Evolutionary conservation across 2,329 filamentous ascomycete genomes (phyloP).

Genomic region (Pseudogymnoascus sp.): DNA sequence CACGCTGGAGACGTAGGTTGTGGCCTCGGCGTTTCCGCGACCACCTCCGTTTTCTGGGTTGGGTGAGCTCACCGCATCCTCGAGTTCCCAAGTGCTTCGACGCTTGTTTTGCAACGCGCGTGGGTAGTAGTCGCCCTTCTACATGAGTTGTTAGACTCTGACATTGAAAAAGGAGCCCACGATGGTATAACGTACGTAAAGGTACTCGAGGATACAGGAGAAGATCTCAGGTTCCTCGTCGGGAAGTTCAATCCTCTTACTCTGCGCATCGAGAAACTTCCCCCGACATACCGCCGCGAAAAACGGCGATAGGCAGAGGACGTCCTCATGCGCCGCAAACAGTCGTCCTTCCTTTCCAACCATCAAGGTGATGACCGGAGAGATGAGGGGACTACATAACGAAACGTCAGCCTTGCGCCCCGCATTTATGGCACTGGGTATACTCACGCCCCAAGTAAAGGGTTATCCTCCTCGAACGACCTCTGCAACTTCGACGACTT

Average conservation of each 20-base stretch:
- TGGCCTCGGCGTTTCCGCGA: slow-evolving; percentile 59
- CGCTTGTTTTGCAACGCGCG: slow-evolving; percentile 80
- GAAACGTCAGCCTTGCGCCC: slow-evolving; percentile 11
- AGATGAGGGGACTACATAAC: slow-evolving; percentile 31
- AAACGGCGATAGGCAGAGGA: slow-evolving; percentile 77
- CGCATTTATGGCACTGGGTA: slow-evolving; percentile 13
- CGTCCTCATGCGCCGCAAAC: slow-evolving; percentile 92
- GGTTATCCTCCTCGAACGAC: slow-evolving; percentile 56
- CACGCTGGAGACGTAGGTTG: slow-evolving; percentile 66
- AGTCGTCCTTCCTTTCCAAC: slow-evolving; percentile 78
- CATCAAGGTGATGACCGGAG: slow-evolving; percentile 77
- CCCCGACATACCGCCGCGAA: slow-evolving; percentile 65
- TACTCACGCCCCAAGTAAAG: slow-evolving; percentile 38
- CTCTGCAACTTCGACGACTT: slow-evolving; percentile 81
- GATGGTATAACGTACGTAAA: slow-evolving; percentile 47
- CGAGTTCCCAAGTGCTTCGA: slow-evolving; percentile 81
- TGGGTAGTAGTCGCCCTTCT: slow-evolving; percentile 86
- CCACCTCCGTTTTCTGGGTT: slow-evolving; percentile 40
- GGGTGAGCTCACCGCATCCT: slow-evolving; percentile 55
- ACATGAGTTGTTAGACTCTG: not conserved
- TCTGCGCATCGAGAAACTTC: slow-evolving; percentile 66
- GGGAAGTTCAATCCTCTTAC: slow-evolving; percentile 65
- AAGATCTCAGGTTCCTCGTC: slow-evolving; percentile 85
- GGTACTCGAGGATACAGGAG: slow-evolving; percentile 87
- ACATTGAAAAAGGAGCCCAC: not conserved